Evolutionary conservation across 2,329 filamentous ascomycete genomes (phyloP).

Genomic region (Aspergillus japonicus): DNA sequence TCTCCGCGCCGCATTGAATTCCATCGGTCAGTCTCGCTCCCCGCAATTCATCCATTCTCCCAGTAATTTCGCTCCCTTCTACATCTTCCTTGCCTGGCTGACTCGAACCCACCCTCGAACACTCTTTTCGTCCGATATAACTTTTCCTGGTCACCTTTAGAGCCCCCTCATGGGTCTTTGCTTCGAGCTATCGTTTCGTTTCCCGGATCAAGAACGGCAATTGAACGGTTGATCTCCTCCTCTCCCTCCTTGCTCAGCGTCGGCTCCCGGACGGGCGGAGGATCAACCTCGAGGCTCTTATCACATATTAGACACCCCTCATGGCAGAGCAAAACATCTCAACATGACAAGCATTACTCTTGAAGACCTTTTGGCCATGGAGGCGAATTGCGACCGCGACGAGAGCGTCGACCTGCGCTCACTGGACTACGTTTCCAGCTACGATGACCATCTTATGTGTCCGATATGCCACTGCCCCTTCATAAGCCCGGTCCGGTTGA

Average conservation of each 20-base stretch:
- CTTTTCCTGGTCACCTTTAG: neutral
- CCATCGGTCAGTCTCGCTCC: neutral
- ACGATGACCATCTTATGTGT: constrained; percentile 62
- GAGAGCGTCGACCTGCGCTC: constrained; percentile 53
- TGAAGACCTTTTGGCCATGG: constrained; percentile 33
- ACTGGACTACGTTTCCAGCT: constrained; percentile 57
- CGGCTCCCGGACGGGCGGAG: neutral
- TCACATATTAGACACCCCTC: constrained; percentile 4
- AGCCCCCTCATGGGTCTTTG: constrained; percentile 23
- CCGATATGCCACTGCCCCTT: constrained; percentile 65
- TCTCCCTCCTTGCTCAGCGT: constrained; percentile 8
- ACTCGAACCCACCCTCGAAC: neutral
- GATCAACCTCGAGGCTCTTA: neutral
- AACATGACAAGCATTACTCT: constrained; percentile 30
- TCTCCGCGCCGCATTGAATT: constrained; percentile 6
- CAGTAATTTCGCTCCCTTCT: constrained; percentile 11
- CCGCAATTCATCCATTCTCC: constrained; percentile 8
- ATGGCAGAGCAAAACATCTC: neutral
- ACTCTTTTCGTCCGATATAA: constrained; percentile 12
- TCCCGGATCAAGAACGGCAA: constrained; percentile 15
- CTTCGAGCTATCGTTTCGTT: constrained; percentile 25
- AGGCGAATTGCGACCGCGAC: constrained; percentile 28
- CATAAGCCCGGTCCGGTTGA: constrained; percentile 56
- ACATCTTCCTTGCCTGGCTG: constrained; percentile 6
- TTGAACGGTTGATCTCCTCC: constrained; percentile 17